Conservation (phyloP, 2,329 filamentous ascomycete genomes). For the Xylariaceae sp. region DNA sequence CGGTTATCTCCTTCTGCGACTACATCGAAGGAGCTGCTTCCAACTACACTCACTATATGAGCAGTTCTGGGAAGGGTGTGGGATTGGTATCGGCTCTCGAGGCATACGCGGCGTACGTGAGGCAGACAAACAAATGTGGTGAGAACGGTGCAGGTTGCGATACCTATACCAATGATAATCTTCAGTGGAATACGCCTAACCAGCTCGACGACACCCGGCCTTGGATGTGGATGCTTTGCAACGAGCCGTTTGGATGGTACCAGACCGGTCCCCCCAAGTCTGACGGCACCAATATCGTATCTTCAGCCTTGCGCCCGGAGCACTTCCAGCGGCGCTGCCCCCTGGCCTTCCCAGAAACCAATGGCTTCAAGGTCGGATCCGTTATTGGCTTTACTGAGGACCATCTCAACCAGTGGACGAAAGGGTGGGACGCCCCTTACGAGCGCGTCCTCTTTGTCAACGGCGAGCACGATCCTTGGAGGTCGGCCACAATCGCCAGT, state of each 20-base stretch:
- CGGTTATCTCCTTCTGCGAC: slow-evolving; percentile 48
- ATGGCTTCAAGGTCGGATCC: slow-evolving; percentile 26
- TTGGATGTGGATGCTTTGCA: slow-evolving; percentile 55
- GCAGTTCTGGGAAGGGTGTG: slow-evolving; percentile 41
- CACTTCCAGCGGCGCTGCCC: slow-evolving; percentile 46
- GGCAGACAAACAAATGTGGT: slow-evolving; percentile 42
- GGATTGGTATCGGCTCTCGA: slow-evolving; percentile 48
- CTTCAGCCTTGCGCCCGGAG: slow-evolving; percentile 25
- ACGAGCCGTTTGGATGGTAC: slow-evolving; percentile 46
- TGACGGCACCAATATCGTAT: slow-evolving; percentile 29
- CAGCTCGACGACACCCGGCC: slow-evolving; percentile 43
- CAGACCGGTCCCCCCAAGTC: slow-evolving; percentile 45
- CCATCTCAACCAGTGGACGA: slow-evolving; percentile 31
- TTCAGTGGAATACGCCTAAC: slow-evolving; percentile 46
- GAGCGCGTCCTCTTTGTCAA: slow-evolving; percentile 38
- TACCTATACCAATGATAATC: slow-evolving; percentile 45
- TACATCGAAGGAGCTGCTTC: slow-evolving; percentile 38
- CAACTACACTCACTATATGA: slow-evolving; percentile 17
- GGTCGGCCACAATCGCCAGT: slow-evolving; percentile 21
- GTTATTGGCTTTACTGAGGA: slow-evolving; percentile 23
- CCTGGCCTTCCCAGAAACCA: slow-evolving; percentile 47
- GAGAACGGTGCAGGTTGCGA: slow-evolving; percentile 47
- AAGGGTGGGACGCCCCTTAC: slow-evolving; percentile 39
- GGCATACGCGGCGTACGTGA: slow-evolving; percentile 51
- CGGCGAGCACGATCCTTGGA: slow-evolving; percentile 42